A percentile compares a stretch with the other conserved stretches of the same genome.
Evolutionary conservation across 2,329 filamentous ascomycete species (phyloP).

Genomic region (Exophiala sp.): DNA sequence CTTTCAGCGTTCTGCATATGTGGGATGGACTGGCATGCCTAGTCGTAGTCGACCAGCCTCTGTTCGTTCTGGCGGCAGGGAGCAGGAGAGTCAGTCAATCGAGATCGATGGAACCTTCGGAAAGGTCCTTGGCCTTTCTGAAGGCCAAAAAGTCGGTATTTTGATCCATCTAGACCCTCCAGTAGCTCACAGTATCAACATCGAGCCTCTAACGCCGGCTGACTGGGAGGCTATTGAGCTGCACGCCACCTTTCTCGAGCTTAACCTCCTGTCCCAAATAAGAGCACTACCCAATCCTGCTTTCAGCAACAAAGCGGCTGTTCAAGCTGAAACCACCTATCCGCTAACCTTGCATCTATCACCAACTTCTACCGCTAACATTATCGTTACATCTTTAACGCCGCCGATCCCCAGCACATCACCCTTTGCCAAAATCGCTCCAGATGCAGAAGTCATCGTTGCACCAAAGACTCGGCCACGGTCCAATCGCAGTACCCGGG

Average conservation of each 20-base stretch:
- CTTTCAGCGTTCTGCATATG: slow-evolving; percentile 68
- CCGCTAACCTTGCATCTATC: slow-evolving; percentile 89
- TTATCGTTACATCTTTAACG: slow-evolving; percentile 77
- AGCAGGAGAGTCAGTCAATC: slow-evolving; percentile 73
- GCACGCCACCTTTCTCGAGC: slow-evolving; percentile 89
- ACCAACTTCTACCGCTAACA: slow-evolving; percentile 90
- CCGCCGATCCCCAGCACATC: slow-evolving; percentile 65
- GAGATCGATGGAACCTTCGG: slow-evolving; percentile 87
- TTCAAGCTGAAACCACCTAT: slow-evolving; percentile 59
- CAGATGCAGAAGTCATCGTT: slow-evolving; percentile 94
- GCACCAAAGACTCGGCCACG: slow-evolving; percentile 85
- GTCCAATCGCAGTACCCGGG: slow-evolving; percentile 57
- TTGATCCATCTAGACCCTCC: slow-evolving; percentile 84
- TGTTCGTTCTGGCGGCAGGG: slow-evolving; percentile 71
- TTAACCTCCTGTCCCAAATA: slow-evolving; percentile 90
- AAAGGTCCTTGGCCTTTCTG: slow-evolving; percentile 68
- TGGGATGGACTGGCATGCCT: slow-evolving; percentile 97
- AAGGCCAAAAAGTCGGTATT: slow-evolving; percentile 72
- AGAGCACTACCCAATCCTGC: slow-evolving; percentile 85
- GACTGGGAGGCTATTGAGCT: slow-evolving; percentile 99
- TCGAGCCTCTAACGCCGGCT: slow-evolving; percentile 89
- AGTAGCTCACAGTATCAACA: slow-evolving; percentile 88
- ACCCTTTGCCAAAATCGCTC: slow-evolving; percentile 86
- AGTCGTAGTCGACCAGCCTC: slow-evolving; percentile 78
- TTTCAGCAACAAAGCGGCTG: slow-evolving; percentile 49